Evolutionary conservation across 2,329 filamentous ascomycete genomes (phyloP).

Genomic region (Fusarium graminum): DNA sequence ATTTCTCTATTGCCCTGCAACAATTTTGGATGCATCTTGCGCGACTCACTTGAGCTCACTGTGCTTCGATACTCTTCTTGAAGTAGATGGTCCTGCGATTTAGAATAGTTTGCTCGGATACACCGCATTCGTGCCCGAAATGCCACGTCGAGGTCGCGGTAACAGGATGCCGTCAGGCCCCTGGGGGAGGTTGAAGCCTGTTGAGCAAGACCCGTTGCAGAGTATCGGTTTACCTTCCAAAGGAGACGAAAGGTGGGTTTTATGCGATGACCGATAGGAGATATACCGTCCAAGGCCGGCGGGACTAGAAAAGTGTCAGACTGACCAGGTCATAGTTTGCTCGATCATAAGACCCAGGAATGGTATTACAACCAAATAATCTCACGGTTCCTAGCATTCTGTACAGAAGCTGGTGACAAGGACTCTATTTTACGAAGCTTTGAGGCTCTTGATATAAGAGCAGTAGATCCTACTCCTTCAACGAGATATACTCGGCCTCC

Average conservation of each 20-base stretch:
- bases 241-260: constrained; percentile 81
- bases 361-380: constrained; percentile 88
- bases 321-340: constrained; percentile 63
- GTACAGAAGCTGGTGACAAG: constrained; percentile 77
- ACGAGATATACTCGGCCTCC: constrained; percentile 25
- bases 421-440: constrained; percentile 82
- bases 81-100: not conserved
- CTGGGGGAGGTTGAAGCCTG: constrained; percentile 80
- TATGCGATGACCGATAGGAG: not conserved
- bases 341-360: constrained; percentile 83
- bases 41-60: not conserved
- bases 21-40: not conserved
- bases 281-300: not conserved
- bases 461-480: constrained; percentile 28
- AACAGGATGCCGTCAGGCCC: constrained; percentile 61
- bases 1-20: not conserved
- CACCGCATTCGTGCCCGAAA: constrained; percentile 29
- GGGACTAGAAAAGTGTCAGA: not conserved
- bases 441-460: constrained; percentile 65
- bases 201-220: constrained; percentile 81
- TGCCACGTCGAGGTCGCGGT: constrained; percentile 52
- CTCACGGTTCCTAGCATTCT: constrained; percentile 90
- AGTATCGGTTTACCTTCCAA: constrained; percentile 89
- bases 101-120: not conserved
- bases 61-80: no score